Base-by-base conservation (phyloP, 345 rosid species). In the Camelina laxa region DNA sequence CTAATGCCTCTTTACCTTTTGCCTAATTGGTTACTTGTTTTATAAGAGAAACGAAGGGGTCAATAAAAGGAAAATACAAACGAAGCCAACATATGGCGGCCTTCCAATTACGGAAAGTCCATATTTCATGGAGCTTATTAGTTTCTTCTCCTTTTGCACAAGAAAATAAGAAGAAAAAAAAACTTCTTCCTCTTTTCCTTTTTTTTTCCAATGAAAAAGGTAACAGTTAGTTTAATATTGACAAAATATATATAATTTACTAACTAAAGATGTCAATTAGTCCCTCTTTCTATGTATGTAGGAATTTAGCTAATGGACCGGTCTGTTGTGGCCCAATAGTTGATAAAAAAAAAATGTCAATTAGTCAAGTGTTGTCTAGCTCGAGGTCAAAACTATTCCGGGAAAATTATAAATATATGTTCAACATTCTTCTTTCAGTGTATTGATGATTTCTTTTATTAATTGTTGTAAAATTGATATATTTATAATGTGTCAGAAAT, bases 31-130 rank as follows among this genome's bases (percentile, higher is more conserved):
- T 54, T 55, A 35, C 16, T 24, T 39, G 16, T 33, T 16, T 19
- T 39, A 45, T 27, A 11, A 9, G 30, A 16, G 42, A 60, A 24
- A 22, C 22, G 61, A 41, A 62, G 70, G 70, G 53, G 60, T 63
- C 70, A 76, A 69, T 56, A 70, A 38, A 48, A 58, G 75, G 72
- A 71, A 64, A 65, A 17, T 36, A 65, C 55, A 70, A 65, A 17
- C 8, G 67, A 57, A 77, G 47, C 45, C 60, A 75, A 33, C 55
- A 70, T 30, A 30, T 6, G 65, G 36, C 62, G 72, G 55, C 76
- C 76, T 72, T 77, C 80, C 80, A 77, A 59, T 48, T 65, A 70
- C 67, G 54, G 80, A 65, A 77, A 72, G 68, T 77, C 80, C 76
- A 77, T 79, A 73, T 13, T 48, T 79, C 72, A 63, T 62, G 66